Evolutionary conservation across 495 filamentous ascomycete species (phyloP), one percentile per base, ranked within the genome.

Genomic region (Hyphodiscus hymeniophilus): DNA sequence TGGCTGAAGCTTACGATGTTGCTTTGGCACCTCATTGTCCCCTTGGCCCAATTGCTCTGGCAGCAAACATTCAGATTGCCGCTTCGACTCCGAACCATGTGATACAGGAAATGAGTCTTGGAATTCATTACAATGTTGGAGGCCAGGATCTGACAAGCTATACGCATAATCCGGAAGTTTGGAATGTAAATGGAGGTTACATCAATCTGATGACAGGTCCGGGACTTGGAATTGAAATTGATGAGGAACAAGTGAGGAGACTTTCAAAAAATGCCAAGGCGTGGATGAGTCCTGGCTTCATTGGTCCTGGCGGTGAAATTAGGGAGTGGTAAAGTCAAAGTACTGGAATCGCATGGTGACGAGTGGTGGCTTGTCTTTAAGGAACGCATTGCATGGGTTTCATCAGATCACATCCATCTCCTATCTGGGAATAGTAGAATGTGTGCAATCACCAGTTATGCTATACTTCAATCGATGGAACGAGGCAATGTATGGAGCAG

Each of bases 41-140:
- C 1, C 63, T 89, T 4, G 85, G 85, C 0, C 84, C 85, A 0
- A 83, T 89, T 51, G 81, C 85, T 0, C 62, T 90, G 33, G 84
- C 85, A 2, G 85, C 85, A 10, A 81, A 75, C 52, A 69, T 88
- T 54, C 83, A 88, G 58, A 72, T 87, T 21, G 80, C 76, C 28
- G 66, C 81, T 28, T 61, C 67, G 10, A 79, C 70, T 24, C 67
- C 82, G 1, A 89, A 90, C 58, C 87, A 87, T 59, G 78, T 72
- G 26, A 89, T 90, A 41, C 85, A 87, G 62, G 85, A 90, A 68
- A 89, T 89, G 85, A 79, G 77, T 45, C 54, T 86, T 40, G 85
- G 83, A 0, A 89, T 90, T 43, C 85, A 90, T 63, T 89, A 89
- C 59, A 89, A 88, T 54, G 66, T 66, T 15, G 79, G 73, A 31